Evolutionary conservation across 768 basidiomycete genomes (phyloP), one percentile per base, ranked within the genome.

Genomic region (Gyrodon lividus): DNA sequence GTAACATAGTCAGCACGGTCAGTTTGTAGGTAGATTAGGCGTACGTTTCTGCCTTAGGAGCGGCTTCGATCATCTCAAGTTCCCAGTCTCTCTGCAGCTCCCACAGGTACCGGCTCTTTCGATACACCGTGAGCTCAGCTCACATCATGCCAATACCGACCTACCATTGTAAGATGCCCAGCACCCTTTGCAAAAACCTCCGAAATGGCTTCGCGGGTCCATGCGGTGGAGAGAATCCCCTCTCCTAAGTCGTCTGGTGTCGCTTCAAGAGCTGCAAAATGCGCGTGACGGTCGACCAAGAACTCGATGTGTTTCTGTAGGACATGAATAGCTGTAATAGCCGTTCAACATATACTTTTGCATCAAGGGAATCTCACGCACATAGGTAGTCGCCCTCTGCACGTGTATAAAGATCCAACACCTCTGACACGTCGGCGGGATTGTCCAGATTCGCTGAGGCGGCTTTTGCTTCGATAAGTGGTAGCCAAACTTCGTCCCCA

Each of bases 351-450:
- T 26, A 59, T 43, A 57, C 22, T 26, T 44, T 50, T 50, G 30
- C 12, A 31, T 34, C 41, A 44, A 40, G n/a, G 48, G 30, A 45
- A 39, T 44, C 45, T 40, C 26, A 77, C 89, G 62, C 66, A 92
- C 92, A 92, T 31, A 92, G 66, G 66, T 92, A 92, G 60, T 93
- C 92, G 9, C 65, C 70, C 59, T 86, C 86, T 19, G 92, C 90
- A 31, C 77, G 77, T 34, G 73, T 69, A 64, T 85, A 92, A 34
- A 87, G 59, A 14, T 76, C 73, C 51, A 90, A 66, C 35, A 92
- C 61, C 40, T 82, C 81, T 39, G 78, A 59, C 19, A 81, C 70
- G 7, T 79, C 82, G 41, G 77, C 72, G 16, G 69, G 63, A 2
- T 78, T 78, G n/a, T 82, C 72, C 19, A 86, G 48, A 56, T 86